These are phyloP conservation scores for Xylariaceae sp. DNA, from an alignment of 2,329 filamentous ascomycete species.

Conservation along the genomic window DNA sequence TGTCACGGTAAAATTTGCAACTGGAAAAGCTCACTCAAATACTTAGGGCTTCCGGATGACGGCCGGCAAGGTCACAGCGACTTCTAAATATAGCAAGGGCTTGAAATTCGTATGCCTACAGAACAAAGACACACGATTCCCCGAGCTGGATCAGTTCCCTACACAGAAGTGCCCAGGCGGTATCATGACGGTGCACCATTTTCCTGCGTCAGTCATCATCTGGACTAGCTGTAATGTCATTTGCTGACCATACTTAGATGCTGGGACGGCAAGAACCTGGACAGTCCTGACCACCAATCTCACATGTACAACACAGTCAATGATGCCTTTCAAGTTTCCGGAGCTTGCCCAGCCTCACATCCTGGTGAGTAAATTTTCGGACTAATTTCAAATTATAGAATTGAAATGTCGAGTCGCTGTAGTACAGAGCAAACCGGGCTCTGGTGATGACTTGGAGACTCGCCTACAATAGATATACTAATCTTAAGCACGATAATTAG, in stretches of 20 bases:
- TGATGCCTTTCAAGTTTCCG: conserved; percentile 38
- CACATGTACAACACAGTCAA: conserved; percentile 43
- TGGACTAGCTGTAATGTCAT: not conserved
- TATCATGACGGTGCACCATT: conserved; percentile 51
- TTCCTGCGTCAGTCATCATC: conserved; percentile 42
- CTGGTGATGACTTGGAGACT: too few species aligned
- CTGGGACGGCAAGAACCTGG: conserved; percentile 54
- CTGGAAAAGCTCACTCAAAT: conserved; percentile 3
- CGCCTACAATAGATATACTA: too few species aligned
- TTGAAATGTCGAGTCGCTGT: too few species aligned
- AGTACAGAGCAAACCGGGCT: too few species aligned
- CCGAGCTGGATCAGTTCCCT: conserved; percentile 49
- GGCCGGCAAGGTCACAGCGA: conserved; percentile 44
- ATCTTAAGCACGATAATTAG: too few species aligned
- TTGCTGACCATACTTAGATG: conserved; percentile 40
- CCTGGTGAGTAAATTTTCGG: conserved; percentile 33
- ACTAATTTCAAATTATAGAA: not conserved
- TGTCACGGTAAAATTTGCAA: not conserved
- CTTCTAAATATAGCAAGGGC: conserved; percentile 43
- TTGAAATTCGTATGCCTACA: conserved; percentile 51
- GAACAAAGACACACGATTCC: conserved; percentile 47
- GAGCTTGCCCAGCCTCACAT: conserved; percentile 47
- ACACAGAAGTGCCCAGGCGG: conserved; percentile 46
- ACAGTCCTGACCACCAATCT: conserved; percentile 42
- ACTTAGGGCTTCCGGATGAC: conserved; percentile 51